These are phyloP conservation scores for Penicilliopsis zonata DNA, from an alignment of 495 filamentous ascomycete species.

Conservation along the genomic window DNA sequence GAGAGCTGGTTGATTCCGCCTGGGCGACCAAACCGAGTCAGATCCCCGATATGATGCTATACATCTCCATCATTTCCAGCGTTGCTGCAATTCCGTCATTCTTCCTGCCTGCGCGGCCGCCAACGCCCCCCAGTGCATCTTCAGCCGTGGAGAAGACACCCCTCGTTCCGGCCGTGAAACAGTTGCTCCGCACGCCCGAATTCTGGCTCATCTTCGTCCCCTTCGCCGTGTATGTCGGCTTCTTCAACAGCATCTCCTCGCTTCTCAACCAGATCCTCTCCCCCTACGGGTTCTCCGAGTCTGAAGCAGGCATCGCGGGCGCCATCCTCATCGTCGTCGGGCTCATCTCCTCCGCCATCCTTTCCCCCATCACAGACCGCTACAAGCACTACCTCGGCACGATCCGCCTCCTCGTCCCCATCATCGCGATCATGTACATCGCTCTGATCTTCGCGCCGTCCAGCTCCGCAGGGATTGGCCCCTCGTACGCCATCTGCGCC, in stretches of 20 bases:
- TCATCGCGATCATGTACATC: slow-evolving; percentile 63
- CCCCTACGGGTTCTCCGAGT: slow-evolving; percentile 70
- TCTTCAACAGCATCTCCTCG: slow-evolving; percentile 87
- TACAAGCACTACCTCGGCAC: slow-evolving; percentile 66
- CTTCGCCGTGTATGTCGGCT: slow-evolving; percentile 75
- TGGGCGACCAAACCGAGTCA: slow-evolving; percentile 50
- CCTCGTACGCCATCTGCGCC: slow-evolving; percentile 50
- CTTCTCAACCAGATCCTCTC: slow-evolving; percentile 82
- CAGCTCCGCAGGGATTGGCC: slow-evolving; percentile 53
- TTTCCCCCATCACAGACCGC: slow-evolving; percentile 71
- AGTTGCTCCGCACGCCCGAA: slow-evolving; percentile 43
- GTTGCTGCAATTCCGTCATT: slow-evolving; percentile 65
- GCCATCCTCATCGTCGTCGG: slow-evolving; percentile 85
- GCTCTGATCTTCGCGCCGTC: slow-evolving; percentile 69
- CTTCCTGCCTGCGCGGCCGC: slow-evolving; percentile 71
- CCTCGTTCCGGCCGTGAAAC: slow-evolving; percentile 28
- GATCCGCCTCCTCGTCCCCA: slow-evolving; percentile 64
- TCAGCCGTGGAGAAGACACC: slow-evolving; percentile 37
- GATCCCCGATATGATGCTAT: slow-evolving; percentile 74
- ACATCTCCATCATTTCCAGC: slow-evolving; percentile 74
- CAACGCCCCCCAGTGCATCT: slow-evolving; percentile 54
- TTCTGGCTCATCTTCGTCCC: slow-evolving; percentile 69
- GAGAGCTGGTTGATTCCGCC: slow-evolving; percentile 72
- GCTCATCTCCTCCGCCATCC: slow-evolving; percentile 61
- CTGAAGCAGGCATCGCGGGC: slow-evolving; percentile 79